Base-by-base conservation (phyloP, 2,329 filamentous ascomycete genomes). In the Colletotrichum abscissum region DNA sequence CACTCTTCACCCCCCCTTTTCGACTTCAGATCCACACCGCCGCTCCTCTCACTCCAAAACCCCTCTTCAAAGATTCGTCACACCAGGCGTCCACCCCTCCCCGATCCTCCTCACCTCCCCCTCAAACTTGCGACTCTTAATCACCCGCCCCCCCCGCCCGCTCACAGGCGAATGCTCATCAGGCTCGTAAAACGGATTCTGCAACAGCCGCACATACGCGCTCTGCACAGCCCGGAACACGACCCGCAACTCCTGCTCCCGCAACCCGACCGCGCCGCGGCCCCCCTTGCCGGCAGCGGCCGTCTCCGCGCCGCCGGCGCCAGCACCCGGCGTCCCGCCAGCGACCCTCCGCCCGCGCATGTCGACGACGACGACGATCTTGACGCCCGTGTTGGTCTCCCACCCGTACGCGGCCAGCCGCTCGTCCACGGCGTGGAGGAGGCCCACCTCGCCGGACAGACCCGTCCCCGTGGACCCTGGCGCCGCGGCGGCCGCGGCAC, bases 181-280 rank as follows among this genome's bases (percentile, higher is more conserved):
- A 11, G 96, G 96, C 59, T 93, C 92, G 82, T 95, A 98, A 83
- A 99, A 99, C 0, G 96, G 96, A 79, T 99, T 98, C 83, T 98
- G 93, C 76, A 98, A 85, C 64, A 99, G 86, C 74, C 91, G 87
- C 71, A 98, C 93, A 79, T 98, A 99, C 35, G 96, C 95, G n/a
- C 90, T 92, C 84, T 98, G 97, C 84, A 99, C 90, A 33, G 95
- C 95, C 80, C 93, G 91, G 80, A 99, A 99, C 30, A 97, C 95
- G 42, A 94, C 91, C 81, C 95, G 95, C 79, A 98, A 86, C 84
- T 98, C 96, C n/a, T 92, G 91, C 79, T 97, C 95, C 74, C 94
- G 88, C 78, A 98, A 82, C 0, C 94, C 95, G 22, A 93, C 85
- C 16, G 90, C 89, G 22, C 86, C 81, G 78, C 75, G 78, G 78